Evolutionary conservation across 305 asterid genomes (phyloP), one percentile per base, ranked within the genome.

Genomic region (Fraxinus albicans): DNA sequence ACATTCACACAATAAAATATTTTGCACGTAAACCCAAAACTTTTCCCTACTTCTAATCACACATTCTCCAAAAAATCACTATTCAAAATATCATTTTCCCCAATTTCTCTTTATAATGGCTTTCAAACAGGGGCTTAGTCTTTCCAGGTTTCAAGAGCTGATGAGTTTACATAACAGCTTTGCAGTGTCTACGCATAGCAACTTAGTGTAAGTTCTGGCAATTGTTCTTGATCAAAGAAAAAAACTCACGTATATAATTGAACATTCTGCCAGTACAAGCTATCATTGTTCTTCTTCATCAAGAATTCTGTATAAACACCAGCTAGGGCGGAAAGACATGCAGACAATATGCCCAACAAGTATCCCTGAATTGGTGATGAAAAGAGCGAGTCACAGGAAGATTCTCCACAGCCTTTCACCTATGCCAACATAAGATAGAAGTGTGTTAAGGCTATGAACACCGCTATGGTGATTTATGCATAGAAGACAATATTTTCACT

Each of bases 231-330:
- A 38, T 47, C 53, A 80, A 77, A 34, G 82, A 77, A 78, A 58
- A 86, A 84, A 82, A 86, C 97, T 86, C 89, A 93, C 98, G 97
- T 90, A 82, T 96, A 96, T 83, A 96, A 88, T 81, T 91, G 99
- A 82, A 93, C 87, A 80, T 96, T 94, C 89, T 94, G 99, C 99
- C 99, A 96, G 86, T 94, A 96, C 33, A 96, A 88, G 90, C 98
- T 96, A 88, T 96, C 99, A 77, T 91, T 94, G 83, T 92, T 96
- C 97, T 92, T 96, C 90, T 96, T 96, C 99, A 96, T 94, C 92
- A 94, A 86, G 90, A 94, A 96, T 82, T 95, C 99, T 2, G 99
- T 95, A 90, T 95, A 95, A 83, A 95, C 98, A 69, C 99, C 98
- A 36, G 98, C 99, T 85, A 93, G 82, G 75, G 99, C 98, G 65